These are phyloP conservation scores for Clitopilus hobsonii DNA, from an alignment of 768 basidiomycete species.

Conservation along the genomic window DNA sequence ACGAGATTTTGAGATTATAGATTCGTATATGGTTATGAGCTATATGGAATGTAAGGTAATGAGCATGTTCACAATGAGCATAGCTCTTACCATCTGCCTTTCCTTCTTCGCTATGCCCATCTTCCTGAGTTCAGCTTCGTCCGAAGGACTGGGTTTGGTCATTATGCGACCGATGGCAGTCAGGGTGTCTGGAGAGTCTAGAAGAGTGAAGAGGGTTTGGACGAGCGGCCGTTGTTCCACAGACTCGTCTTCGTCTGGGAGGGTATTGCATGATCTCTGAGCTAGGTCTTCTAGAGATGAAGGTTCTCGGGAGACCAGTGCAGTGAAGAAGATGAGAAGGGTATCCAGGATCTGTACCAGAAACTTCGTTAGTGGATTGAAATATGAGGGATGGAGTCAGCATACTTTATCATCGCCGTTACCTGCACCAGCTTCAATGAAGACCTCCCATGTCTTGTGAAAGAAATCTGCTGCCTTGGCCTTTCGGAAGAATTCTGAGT, in stretches of 20 bases:
- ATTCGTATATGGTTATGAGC: constrained; percentile 31
- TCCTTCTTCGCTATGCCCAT: constrained; percentile 58
- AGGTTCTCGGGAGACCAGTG: constrained; percentile 58
- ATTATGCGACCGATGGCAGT: constrained; percentile 32
- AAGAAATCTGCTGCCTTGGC: constrained; percentile 77
- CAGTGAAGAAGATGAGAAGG: constrained; percentile 55
- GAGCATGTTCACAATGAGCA: not conserved
- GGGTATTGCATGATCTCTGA: constrained; percentile 16
- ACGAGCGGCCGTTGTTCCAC: constrained; percentile 6
- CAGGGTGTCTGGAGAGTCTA: constrained; percentile 38
- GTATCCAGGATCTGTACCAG: constrained; percentile 61
- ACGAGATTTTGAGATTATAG: constrained; percentile 27
- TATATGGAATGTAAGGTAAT: constrained; percentile 11
- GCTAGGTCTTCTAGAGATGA: constrained; percentile 53
- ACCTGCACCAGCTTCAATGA: constrained; percentile 55
- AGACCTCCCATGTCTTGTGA: constrained; percentile 61
- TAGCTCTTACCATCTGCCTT: constrained; percentile 41
- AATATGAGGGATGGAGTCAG: not conserved
- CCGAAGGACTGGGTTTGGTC: constrained; percentile 7
- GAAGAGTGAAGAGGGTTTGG: constrained; percentile 39
- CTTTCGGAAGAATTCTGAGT: constrained; percentile 70
- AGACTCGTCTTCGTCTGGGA: constrained; percentile 6
- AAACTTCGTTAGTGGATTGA: not conserved
- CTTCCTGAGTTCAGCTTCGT: constrained; percentile 42
- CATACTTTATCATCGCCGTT: constrained; percentile 48